These are phyloP conservation scores for Aspergillus asperescens DNA, from an alignment of 495 filamentous ascomycete species.

Conservation along the genomic window DNA sequence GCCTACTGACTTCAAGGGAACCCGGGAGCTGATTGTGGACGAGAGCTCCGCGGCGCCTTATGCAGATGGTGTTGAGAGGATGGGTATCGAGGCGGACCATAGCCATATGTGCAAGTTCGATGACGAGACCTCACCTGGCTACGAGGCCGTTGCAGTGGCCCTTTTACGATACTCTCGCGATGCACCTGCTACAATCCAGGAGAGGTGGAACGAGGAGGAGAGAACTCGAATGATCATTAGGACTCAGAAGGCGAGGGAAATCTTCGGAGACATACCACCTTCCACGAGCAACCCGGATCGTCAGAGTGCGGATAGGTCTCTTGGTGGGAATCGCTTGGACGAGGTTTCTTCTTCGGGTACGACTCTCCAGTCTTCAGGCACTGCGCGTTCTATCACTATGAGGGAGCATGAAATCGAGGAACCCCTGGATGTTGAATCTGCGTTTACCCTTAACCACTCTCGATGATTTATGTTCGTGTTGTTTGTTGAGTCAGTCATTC, in stretches of 20 bases:
- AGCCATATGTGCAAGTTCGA: conserved; percentile 87
- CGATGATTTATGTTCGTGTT: no score
- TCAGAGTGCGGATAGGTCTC: conserved; percentile 5
- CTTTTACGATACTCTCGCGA: conserved; percentile 63
- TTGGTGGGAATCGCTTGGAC: not conserved
- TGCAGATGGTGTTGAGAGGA: conserved; percentile 66
- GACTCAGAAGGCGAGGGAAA: conserved; percentile 35
- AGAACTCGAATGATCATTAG: conserved; percentile 44
- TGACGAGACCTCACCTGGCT: conserved; percentile 65
- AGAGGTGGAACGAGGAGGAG: conserved; percentile 61
- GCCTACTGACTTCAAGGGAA: conserved; percentile 59
- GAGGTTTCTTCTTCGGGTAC: conserved; percentile 23
- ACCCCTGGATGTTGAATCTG: conserved; percentile 13
- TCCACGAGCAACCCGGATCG: conserved; percentile 25
- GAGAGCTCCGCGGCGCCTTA: conserved; percentile 69
- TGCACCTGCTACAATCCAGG: conserved; percentile 51
- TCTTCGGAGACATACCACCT: conserved; percentile 27
- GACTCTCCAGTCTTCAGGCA: conserved; percentile 27
- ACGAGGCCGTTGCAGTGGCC: conserved; percentile 64
- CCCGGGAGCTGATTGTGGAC: conserved; percentile 62
- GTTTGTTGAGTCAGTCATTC: not conserved
- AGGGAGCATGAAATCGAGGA: conserved; percentile 40
- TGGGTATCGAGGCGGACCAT: conserved; percentile 77
- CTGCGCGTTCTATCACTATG: conserved; percentile 26
- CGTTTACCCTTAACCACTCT: not conserved